Conservation (phyloP, 169 alveolate species). For the Eimeria praecox region DNA sequence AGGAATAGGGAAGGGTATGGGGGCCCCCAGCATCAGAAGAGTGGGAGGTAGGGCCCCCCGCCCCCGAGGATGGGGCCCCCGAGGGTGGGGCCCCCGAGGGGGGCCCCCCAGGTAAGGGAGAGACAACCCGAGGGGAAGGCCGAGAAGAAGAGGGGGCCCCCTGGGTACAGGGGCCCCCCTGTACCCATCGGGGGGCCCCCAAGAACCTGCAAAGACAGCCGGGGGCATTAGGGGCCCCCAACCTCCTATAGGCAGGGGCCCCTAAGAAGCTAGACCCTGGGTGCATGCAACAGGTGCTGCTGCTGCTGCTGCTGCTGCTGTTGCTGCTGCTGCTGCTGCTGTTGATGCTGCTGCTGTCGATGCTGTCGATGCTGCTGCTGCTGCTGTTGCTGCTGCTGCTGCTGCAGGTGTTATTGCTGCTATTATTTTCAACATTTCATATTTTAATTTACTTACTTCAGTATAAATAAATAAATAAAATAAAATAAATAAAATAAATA, state of each 20-base stretch:
- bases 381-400: not conserved
- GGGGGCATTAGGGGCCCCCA: not conserved
- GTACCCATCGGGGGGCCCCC: too few relatives aligned
- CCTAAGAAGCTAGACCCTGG: not conserved
- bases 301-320: constrained; percentile 35
- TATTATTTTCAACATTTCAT: not conserved
- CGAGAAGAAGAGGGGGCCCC: too few relatives aligned
- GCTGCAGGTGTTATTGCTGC: not conserved
- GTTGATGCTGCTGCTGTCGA: not conserved
- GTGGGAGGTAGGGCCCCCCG: not conserved
- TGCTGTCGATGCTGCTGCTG: too few relatives aligned
- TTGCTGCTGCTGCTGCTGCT: constrained; percentile 26
- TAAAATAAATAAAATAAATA: not conserved
- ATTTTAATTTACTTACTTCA: not conserved
- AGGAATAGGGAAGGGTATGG: not conserved
- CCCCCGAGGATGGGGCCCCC: too few relatives aligned
- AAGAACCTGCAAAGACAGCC: too few relatives aligned
- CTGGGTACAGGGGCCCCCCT: too few relatives aligned
- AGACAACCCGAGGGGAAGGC: too few relatives aligned
- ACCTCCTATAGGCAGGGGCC: not conserved
- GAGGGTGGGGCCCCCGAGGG: too few relatives aligned
- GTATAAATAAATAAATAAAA: not conserved
- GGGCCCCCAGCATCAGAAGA: not conserved
- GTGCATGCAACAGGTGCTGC: too few relatives aligned
- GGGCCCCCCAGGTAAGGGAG: too few relatives aligned